Percentiles rank a stretch among this genome's conserved stretches.
phyloP scores from a whole-genome alignment of 2,329 filamentous ascomycete genomes.

The Diaporthe sp. region DNA sequence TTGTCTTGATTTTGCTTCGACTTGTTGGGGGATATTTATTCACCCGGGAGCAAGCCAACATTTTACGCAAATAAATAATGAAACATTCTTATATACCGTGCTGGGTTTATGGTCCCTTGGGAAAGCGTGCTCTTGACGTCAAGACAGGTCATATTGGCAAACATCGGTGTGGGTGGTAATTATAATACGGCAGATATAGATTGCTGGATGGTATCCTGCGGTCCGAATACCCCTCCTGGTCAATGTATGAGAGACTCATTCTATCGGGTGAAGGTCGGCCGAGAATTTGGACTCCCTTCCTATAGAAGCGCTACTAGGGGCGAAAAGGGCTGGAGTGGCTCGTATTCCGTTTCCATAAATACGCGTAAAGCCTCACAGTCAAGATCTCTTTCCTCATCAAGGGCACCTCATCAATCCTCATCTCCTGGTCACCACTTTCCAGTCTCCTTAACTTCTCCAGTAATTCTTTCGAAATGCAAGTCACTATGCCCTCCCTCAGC shows the following conservation, averaged over 20 bases:
- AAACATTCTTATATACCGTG: not conserved
- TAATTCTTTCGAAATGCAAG: not conserved
- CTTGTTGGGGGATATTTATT: no score
- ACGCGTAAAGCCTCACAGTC: not conserved
- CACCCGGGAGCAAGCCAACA: no score
- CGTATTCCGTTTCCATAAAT: not conserved
- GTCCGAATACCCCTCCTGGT: not conserved
- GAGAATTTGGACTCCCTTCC: not conserved
- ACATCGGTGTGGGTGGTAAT: not conserved
- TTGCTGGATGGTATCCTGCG: not conserved
- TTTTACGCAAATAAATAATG: no score
- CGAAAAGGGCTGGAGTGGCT: not conserved
- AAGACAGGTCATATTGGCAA: not conserved
- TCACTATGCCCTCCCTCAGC: not conserved
- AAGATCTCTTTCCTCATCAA: not conserved
- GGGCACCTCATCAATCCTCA: not conserved
- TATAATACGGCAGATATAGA: not conserved
- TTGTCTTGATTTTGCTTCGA: no score
- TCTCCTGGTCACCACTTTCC: not conserved
- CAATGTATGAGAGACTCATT: not conserved
- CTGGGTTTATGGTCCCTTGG: not conserved
- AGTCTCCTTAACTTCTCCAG: not conserved
- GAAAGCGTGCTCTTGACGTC: not conserved
- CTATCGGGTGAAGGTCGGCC: not conserved
- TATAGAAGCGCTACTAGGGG: not conserved